Conservation (phyloP, 2,329 filamentous ascomycete genomes). For the Ophiocordyceps camponoti-rufipedis region DNA sequence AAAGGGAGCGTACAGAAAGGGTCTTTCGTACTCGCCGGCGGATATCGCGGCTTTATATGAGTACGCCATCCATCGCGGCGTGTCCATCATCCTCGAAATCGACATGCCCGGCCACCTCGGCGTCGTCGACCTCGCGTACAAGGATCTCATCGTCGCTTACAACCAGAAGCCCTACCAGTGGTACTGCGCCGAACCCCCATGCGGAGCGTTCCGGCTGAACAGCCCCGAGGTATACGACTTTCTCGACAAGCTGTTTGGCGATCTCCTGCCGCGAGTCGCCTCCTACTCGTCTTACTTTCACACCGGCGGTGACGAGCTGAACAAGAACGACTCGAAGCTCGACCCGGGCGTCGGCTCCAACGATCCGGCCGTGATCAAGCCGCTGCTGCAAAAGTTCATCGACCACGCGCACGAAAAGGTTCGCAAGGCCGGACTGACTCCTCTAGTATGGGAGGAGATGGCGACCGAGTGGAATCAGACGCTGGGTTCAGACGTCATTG, state of each 20-base stretch:
- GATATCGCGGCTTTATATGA: slow-evolving; percentile 50
- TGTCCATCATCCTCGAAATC: slow-evolving; percentile 42
- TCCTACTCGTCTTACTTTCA: slow-evolving; percentile 65
- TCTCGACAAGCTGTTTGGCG: slow-evolving; percentile 52
- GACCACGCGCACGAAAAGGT: slow-evolving; percentile 51
- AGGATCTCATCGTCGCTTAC: slow-evolving; percentile 35
- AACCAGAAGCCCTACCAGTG: slow-evolving; percentile 35
- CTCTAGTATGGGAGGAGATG: slow-evolving; percentile 83
- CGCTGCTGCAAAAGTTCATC: slow-evolving; percentile 63
- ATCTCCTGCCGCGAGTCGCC: slow-evolving; percentile 53
- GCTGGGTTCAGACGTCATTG: slow-evolving; percentile 49
- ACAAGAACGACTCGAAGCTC: slow-evolving; percentile 44
- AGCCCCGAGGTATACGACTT: slow-evolving; percentile 51
- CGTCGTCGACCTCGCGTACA: slow-evolving; percentile 31
- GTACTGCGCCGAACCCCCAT: slow-evolving; percentile 46
- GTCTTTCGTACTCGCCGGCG: slow-evolving; percentile 46
- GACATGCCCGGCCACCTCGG: slow-evolving; percentile 44
- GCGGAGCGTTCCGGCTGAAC: slow-evolving; percentile 61
- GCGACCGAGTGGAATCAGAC: slow-evolving; percentile 60
- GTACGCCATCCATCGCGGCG: slow-evolving; percentile 44
- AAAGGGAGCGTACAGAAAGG: slow-evolving; percentile 54
- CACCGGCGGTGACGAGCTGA: slow-evolving; percentile 76
- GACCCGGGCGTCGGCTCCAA: slow-evolving; percentile 58
- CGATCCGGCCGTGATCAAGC: slow-evolving; percentile 43
- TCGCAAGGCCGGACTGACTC: slow-evolving; percentile 43